phyloP scores from a whole-genome alignment of 495 filamentous ascomycete genomes.

The Penicillium subrubescens region DNA sequence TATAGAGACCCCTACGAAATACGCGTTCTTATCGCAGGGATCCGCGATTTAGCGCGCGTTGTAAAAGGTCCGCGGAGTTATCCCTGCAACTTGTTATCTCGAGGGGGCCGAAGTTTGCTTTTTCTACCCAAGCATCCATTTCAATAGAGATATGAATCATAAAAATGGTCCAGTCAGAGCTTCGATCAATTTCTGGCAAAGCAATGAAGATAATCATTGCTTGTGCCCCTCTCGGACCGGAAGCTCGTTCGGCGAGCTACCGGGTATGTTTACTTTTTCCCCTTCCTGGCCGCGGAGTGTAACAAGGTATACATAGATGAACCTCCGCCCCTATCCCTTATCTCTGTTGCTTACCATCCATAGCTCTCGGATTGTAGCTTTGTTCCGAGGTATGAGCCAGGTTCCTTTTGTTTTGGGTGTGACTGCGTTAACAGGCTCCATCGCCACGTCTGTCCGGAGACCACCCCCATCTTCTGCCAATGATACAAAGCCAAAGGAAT shows the following conservation, averaged over 20 bases:
- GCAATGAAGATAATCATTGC: neutral
- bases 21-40: neutral
- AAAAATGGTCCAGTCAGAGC: neutral
- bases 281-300: neutral
- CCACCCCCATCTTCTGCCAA: neutral
- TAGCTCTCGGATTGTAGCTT: neutral
- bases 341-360: neutral
- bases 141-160: neutral
- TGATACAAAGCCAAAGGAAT: neutral
- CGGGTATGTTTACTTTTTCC: neutral
- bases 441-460: neutral
- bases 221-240: neutral
- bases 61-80: neutral
- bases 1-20: neutral
- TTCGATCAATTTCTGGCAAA: neutral
- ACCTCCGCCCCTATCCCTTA: neutral
- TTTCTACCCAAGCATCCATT: neutral
- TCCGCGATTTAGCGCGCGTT: neutral
- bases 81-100: neutral
- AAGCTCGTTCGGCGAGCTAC: neutral
- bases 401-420: neutral
- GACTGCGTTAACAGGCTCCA: neutral
- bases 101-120: neutral
- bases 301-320: neutral
- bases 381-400: neutral